A percentile compares a stretch with the other conserved stretches of the same genome.
These are phyloP conservation scores for Rhexocercosporidium sp. DNA, from an alignment of 2,329 filamentous ascomycete species.

Conservation along the genomic window DNA sequence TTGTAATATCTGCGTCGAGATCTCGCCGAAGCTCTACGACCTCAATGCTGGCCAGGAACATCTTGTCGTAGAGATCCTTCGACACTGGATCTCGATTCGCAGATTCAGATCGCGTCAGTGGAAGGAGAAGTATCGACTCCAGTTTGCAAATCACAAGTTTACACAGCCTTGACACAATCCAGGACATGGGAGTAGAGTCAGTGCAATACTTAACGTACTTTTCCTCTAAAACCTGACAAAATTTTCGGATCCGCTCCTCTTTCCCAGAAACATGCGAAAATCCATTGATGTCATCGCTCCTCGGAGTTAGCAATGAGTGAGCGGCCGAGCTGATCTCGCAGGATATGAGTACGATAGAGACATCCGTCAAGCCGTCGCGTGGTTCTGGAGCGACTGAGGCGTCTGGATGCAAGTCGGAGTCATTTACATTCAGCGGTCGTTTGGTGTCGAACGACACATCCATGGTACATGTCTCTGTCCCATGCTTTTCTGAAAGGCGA, in stretches of 20 bases:
- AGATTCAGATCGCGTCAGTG: slow-evolving; percentile 1
- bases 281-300: neutral
- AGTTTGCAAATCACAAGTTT: slow-evolving; percentile 19
- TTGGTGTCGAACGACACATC: slow-evolving; percentile 13
- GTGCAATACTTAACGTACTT: slow-evolving; percentile 15
- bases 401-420: slow-evolving; percentile 54
- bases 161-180: slow-evolving; percentile 12
- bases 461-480: slow-evolving; percentile 8
- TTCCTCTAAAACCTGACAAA: slow-evolving; percentile 10
- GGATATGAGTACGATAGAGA: slow-evolving; percentile 46
- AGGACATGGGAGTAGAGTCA: slow-evolving; percentile 6
- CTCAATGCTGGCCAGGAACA: slow-evolving; percentile 19
- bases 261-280: neutral
- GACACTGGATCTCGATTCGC: slow-evolving; percentile 4
- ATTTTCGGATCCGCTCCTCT: slow-evolving; percentile 12
- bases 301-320: neutral
- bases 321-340: slow-evolving; percentile 14
- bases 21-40: slow-evolving; percentile 18
- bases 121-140: slow-evolving; percentile 12
- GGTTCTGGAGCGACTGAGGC: slow-evolving; percentile 53
- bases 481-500: slow-evolving; percentile 51
- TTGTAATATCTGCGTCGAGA: slow-evolving; percentile 16
- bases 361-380: slow-evolving; percentile 59
- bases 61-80: slow-evolving; percentile 18
- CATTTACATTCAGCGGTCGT: slow-evolving; percentile 63